Conservation (phyloP, 1,284 basidiomycete genomes). For the Earliella scabrosa region DNA sequence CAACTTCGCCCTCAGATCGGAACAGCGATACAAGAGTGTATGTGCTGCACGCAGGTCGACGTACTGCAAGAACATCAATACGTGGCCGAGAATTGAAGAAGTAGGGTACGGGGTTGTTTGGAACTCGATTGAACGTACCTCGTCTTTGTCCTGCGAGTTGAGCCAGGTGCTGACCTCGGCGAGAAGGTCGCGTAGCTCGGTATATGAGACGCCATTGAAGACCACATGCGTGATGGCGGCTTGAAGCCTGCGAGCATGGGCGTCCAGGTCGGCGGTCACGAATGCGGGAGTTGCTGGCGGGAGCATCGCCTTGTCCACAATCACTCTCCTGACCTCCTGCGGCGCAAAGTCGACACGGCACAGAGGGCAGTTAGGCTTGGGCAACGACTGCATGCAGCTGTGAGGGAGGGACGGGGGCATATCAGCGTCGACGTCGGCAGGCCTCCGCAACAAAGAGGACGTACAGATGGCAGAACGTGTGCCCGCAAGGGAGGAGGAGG, state of each 20-base stretch:
- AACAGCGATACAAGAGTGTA: slow-evolving; percentile 24
- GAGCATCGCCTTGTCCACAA: slow-evolving; percentile 31
- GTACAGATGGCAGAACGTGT: slow-evolving; percentile 45
- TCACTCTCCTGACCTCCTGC: slow-evolving; percentile 30
- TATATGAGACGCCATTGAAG: slow-evolving; percentile 39
- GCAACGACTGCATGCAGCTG: slow-evolving; percentile 33
- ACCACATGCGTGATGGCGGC: slow-evolving; percentile 42
- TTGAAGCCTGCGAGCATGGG: slow-evolving; percentile 37
- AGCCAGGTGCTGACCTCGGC: slow-evolving; percentile 43
- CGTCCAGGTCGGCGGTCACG: slow-evolving; percentile 24
- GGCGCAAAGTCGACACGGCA: slow-evolving; percentile 30
- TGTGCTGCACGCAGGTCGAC: slow-evolving; percentile 29
- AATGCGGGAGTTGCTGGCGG: slow-evolving; percentile 25
- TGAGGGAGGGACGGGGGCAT: background rate
- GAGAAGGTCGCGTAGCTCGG: slow-evolving; percentile 41
- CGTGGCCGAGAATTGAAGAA: background rate
- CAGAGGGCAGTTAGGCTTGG: slow-evolving; percentile 32
- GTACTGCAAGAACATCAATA: slow-evolving; percentile 18
- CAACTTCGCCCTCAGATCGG: slow-evolving; percentile 10
- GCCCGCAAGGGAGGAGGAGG: slow-evolving; percentile 48
- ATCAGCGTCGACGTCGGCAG: background rate
- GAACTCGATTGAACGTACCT: slow-evolving; percentile 32
- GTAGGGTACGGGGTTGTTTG: background rate
- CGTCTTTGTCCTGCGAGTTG: slow-evolving; percentile 37
- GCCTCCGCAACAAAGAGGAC: slow-evolving; percentile 5